Evolutionary conservation across 306 rosid species (phyloP).

Genomic region (Gleditsia sinensis): DNA sequence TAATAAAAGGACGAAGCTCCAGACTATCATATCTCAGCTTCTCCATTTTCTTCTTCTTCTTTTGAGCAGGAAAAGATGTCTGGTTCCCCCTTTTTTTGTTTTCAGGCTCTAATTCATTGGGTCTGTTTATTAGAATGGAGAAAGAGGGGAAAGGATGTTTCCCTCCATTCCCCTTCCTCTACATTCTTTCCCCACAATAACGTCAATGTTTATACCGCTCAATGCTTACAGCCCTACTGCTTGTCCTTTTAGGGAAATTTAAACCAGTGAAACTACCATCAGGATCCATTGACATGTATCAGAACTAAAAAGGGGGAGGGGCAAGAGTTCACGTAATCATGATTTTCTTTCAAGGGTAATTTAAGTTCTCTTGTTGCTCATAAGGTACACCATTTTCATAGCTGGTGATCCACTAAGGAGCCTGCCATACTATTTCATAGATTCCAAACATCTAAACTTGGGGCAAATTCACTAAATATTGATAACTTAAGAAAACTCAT

Average conservation of each 20-base stretch:
- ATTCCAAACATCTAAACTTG: neutral
- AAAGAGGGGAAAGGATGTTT: too few relatives aligned
- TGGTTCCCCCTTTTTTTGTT: neutral
- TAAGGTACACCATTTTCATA: neutral
- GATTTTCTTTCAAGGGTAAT: neutral
- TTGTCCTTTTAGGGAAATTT: neutral
- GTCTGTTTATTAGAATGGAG: too few relatives aligned
- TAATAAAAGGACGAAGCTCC: neutral
- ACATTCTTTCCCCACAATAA: too few relatives aligned
- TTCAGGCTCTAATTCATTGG: neutral
- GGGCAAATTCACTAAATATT: neutral
- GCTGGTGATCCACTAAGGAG: neutral
- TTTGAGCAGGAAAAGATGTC: neutral
- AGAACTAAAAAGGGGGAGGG: neutral
- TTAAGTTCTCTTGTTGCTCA: neutral
- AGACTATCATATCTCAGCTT: neutral
- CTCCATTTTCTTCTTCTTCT: neutral
- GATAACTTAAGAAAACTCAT: neutral
- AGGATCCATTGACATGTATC: neutral
- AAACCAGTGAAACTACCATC: too few relatives aligned
- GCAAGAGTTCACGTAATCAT: neutral
- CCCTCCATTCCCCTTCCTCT: too few relatives aligned
- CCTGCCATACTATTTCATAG: neutral
- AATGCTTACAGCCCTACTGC: neutral
- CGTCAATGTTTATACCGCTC: neutral